Evolutionary conservation across 2,329 filamentous ascomycete genomes (phyloP), one percentile per base, ranked within the genome.

Genomic region (Trichothecium roseum): DNA sequence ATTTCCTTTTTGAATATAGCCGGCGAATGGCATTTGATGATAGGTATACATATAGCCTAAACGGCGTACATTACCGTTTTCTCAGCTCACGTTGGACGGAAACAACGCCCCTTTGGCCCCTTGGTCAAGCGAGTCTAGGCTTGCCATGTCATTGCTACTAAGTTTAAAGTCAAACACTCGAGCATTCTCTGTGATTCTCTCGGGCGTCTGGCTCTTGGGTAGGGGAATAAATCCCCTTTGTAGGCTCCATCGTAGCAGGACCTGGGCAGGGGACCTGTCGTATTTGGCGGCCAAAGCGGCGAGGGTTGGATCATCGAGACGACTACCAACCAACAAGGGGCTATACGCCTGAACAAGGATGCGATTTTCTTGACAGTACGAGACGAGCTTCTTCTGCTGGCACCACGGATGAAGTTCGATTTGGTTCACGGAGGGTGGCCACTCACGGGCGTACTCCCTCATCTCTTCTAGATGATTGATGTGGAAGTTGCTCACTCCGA

Each of bases 321-420:
- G 49, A 16, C 48, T 34, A 3, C 56, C 58, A 18, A 51, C 49
- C 2, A 47, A 55, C 26, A 63, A 48, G 1, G 60, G 60, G 14
- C 58, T 58, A 34, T 62, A 63, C 6, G 60, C 60, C 41, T 62
- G 47, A n/a, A 64, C 32, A 17, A 55, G 33, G 62, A 91, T 88
- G 52, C 78, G 79, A 54, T 88, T 68, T 60, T 85, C 78, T 68
- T 84, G 83, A 73, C 85, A 91, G 50, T 59, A 64, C 12, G 47
- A 40, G 10, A 59, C 57, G 2, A 62, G 51, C 3, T 59, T 50
- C 15, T 49, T 45, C 37, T 64, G 62, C 52, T 84, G 80, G 45
- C 68, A 73, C 78, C 78, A 84, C 0, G 81, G 79, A 50, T 85
- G 81, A 17, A 84, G 68, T 77, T 83, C 78, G 42, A 84, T 74